These are phyloP conservation scores for Epichloe elymi DNA, from an alignment of 2,329 filamentous ascomycete genomes.

Conservation along the genomic window DNA sequence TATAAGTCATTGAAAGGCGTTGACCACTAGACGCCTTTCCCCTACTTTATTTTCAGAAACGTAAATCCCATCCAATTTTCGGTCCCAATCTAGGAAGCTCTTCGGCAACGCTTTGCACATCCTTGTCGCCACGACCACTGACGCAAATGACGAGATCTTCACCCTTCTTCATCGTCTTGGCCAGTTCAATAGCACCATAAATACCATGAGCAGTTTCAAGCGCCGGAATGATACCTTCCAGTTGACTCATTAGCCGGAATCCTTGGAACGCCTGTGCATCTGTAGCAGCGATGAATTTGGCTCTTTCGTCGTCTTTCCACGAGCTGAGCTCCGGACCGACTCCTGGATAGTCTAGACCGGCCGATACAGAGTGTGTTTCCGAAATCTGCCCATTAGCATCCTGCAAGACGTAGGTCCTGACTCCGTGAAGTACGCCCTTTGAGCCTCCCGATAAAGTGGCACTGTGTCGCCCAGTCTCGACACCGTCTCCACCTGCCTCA, in stretches of 20 bases:
- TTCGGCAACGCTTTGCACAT: conserved; percentile 95
- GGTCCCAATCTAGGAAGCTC: conserved; percentile 81
- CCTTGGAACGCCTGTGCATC: conserved; percentile 82
- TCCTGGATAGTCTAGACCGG: conserved; percentile 91
- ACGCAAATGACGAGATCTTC: conserved; percentile 90
- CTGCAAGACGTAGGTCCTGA: conserved; percentile 90
- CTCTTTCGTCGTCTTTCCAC: conserved; percentile 86
- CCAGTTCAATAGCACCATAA: conserved; percentile 76
- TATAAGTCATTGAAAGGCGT: too few species aligned
- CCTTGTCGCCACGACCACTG: conserved; percentile 90
- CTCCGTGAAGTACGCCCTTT: conserved; percentile 90
- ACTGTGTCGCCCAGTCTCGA: conserved; percentile 74
- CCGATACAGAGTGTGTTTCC: conserved; percentile 93
- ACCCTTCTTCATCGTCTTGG: conserved; percentile 81
- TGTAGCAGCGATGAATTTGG: conserved; percentile 80
- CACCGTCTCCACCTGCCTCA: conserved; percentile 85
- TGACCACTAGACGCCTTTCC: not conserved
- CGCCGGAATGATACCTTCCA: conserved; percentile 94
- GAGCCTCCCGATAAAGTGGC: conserved; percentile 77
- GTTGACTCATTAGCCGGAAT: conserved; percentile 71
- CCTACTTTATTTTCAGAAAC: conserved; percentile 32
- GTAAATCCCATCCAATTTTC: conserved; percentile 63
- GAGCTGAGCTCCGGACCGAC: conserved; percentile 83
- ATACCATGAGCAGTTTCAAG: conserved; percentile 90
- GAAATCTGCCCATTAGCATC: conserved; percentile 84